These are phyloP conservation scores for Gilbertella persicaria DNA, from an alignment of 371 early-diverging fungal species.

Conservation along the genomic window DNA sequence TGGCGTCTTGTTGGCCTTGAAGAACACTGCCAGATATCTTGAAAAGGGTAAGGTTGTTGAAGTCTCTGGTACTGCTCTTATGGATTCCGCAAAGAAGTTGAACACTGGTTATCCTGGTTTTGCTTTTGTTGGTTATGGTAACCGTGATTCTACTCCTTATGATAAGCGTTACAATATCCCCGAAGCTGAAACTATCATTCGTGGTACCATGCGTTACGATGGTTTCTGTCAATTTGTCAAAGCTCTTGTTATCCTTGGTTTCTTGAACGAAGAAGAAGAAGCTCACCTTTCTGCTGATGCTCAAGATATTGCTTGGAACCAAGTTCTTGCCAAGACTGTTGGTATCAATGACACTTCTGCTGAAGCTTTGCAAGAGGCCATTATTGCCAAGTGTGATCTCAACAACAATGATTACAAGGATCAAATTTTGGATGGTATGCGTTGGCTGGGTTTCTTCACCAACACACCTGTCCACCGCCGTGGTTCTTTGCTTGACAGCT, in stretches of 20 bases:
- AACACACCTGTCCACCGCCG: conserved; percentile 60
- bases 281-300: conserved; percentile 59
- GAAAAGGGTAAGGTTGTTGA: conserved; percentile 91
- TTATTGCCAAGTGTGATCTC: conserved; percentile 51
- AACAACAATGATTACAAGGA: conserved; percentile 55
- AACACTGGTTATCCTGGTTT: conserved; percentile 88
- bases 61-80: conserved; percentile 84
- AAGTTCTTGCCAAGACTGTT: conserved; percentile 65
- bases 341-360: conserved; percentile 35
- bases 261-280: conserved; percentile 80
- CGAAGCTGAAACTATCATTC: conserved; percentile 90
- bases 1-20: conserved; percentile 92
- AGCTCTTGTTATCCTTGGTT: conserved; percentile 90
- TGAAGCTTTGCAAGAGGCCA: conserved; percentile 41
- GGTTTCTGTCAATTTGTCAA: conserved; percentile 92
- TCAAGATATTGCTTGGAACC: conserved; percentile 78
- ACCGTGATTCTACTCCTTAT: conserved; percentile 97
- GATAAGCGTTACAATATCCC: conserved; percentile 94
- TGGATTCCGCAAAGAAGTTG: conserved; percentile 87
- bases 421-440: conserved; percentile 70
- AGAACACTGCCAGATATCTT: conserved; percentile 89
- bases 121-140: conserved; percentile 87
- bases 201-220: conserved; percentile 94
- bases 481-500: conserved; percentile 88
- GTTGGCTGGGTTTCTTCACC: conserved; percentile 88